A percentile compares a stretch with the other conserved stretches of the same genome.
Evolutionary conservation across 306 rosid species (phyloP).

Genomic region (Vicia faba): DNA sequence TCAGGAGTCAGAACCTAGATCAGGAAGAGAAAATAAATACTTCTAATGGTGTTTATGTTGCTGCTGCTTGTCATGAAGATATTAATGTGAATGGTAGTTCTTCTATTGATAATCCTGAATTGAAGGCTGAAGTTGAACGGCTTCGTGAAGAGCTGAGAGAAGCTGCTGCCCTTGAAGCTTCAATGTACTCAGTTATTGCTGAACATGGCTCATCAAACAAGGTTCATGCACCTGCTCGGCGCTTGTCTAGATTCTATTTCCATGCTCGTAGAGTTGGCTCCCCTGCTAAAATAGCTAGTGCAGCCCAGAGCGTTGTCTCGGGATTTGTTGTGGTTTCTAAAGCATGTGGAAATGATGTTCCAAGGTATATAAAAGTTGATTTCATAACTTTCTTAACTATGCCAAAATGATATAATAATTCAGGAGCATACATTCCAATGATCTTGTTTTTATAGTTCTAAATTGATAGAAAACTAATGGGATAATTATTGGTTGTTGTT

Average conservation of each 20-base stretch:
- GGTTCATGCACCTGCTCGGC: conserved; percentile 90
- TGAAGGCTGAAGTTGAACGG: conserved; percentile 64
- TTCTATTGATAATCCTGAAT: conserved; percentile 40
- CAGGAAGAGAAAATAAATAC: conserved; percentile 45
- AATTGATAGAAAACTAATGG: not conserved
- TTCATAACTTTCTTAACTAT: conserved; percentile 26
- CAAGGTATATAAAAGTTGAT: conserved; percentile 58
- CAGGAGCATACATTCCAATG: conserved; percentile 18
- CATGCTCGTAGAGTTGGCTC: conserved; percentile 62
- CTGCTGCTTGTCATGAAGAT: conserved; percentile 31
- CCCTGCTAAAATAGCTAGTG: conserved; percentile 58
- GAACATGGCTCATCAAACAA: conserved; percentile 86
- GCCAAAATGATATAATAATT: conserved; percentile 21
- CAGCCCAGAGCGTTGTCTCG: conserved; percentile 68
- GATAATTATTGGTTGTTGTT: not conserved
- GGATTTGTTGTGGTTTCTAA: conserved; percentile 87
- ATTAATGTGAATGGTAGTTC: conserved; percentile 33
- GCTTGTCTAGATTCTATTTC: conserved; percentile 83
- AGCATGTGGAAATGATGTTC: conserved; percentile 93
- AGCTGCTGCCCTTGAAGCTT: conserved; percentile 86
- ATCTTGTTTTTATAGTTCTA: conserved; percentile 32
- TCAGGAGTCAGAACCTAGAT: conserved; percentile 36
- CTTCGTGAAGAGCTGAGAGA: conserved; percentile 80
- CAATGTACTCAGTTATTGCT: conserved; percentile 76
- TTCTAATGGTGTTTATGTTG: conserved; percentile 35